A percentile compares a stretch with the other conserved stretches of the same genome.
phyloP scores from a whole-genome alignment of 2,329 filamentous ascomycete genomes.

The Pleoardoris graminearum region DNA sequence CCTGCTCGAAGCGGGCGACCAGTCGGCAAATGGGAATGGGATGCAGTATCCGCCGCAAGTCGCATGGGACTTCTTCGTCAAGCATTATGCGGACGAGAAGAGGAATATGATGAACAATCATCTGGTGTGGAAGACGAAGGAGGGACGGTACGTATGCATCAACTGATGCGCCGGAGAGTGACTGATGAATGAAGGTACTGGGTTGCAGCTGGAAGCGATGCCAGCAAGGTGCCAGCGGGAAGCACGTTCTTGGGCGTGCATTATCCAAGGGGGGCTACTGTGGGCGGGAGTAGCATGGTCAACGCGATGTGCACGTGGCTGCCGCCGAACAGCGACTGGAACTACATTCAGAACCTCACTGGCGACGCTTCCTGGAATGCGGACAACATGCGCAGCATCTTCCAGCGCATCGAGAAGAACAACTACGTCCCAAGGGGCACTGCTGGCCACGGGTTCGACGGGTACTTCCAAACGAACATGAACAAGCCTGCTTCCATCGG shows the following conservation, averaged over 20 bases:
- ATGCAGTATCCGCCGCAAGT: conserved; percentile 25
- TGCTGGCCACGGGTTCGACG: conserved; percentile 58
- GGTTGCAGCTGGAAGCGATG: conserved; percentile 51
- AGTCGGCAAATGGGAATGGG: conserved; percentile 52
- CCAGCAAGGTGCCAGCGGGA: conserved; percentile 53
- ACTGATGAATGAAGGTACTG: conserved; percentile 56
- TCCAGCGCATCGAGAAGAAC: conserved; percentile 57
- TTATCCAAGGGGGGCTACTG: conserved; percentile 59
- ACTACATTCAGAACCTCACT: conserved; percentile 60
- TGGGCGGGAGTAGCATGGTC: conserved; percentile 62
- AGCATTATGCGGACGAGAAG: conserved; percentile 59
- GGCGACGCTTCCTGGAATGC: conserved; percentile 60
- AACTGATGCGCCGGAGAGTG: conserved; percentile 12
- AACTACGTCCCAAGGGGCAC: conserved; percentile 51
- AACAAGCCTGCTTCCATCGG: conserved; percentile 56
- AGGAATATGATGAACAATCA: conserved; percentile 60
- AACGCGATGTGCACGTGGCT: conserved; percentile 56
- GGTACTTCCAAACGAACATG: conserved; percentile 58
- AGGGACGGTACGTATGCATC: conserved; percentile 45
- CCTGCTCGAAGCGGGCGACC: conserved; percentile 62
- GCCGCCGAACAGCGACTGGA: conserved; percentile 62
- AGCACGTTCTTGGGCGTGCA: conserved; percentile 56
- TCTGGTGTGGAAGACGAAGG: conserved; percentile 57
- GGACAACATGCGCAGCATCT: conserved; percentile 59
- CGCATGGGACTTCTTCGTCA: conserved; percentile 60